Base-by-base conservation (phyloP, 768 basidiomycete genomes). In the Amanita rubescens region DNA sequence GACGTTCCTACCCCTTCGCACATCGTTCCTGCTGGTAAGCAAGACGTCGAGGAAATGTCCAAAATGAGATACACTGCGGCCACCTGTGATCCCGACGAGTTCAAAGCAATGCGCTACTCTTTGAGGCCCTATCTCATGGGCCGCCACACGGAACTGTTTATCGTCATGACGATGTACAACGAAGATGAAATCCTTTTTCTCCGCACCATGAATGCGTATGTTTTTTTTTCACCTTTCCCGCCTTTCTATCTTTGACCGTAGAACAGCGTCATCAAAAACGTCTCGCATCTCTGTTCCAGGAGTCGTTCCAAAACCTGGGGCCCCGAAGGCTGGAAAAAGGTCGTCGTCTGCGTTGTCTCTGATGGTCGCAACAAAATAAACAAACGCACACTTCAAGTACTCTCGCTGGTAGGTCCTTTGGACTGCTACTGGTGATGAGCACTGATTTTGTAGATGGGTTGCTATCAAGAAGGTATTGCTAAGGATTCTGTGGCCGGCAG, bases 111-210 rank as follows among this genome's bases (percentile, higher is more conserved):
- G 43, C 82, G 84, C 56, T 91, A 90, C 66, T 82, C 87, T 5
- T 77, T 94, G 20, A 75, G 91, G 20, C 91, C 82, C 4, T 93
- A 84, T 67, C 76, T 93, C 1, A 79, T 81, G 60, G 81, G 82
- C 53, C 85, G 93, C 51, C 77, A 84, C 50, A 95, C 93, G 8
- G 94, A 95, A 69, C 76, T 96, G 12, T 94, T 95, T 71, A 90
- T 96, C 60, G 92, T 94, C 38, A 90, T 95, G 83, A 95, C 93
- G 41, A 94, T 95, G 91, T 90, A 90, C 67, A 94, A 94, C 65
- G 93, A 96, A 71, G 90, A 90, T 63, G 87, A 90, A 63, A 72
- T 84, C 8, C 72, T 90, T 24, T 91, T 90, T 65, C 73, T 74
- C 63, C 79, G 76, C 63, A 93, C 90, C 10, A 90, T 93, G 87